phyloP scores from a whole-genome alignment of 371 early-diverging fungal genomes.

The Batkoa obscura region DNA sequence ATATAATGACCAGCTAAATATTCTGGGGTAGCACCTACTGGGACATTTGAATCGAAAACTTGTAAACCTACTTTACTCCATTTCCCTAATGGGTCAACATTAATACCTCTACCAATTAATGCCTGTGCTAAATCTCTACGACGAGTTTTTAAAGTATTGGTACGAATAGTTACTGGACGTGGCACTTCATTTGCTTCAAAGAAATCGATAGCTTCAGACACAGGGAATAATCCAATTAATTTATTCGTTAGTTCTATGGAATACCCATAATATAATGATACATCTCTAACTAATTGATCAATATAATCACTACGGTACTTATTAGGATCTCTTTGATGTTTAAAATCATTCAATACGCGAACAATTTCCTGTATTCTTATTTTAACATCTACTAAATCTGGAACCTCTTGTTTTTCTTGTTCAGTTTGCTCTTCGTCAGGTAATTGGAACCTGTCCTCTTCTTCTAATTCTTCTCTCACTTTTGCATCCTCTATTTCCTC shows the following conservation, averaged over 20 bases:
- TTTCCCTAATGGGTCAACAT: slow-evolving; percentile 93
- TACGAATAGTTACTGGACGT: slow-evolving; percentile 92
- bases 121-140: slow-evolving; percentile 90
- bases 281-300: slow-evolving; percentile 67
- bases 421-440: slow-evolving; percentile 54
- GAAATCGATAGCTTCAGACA: slow-evolving; percentile 88
- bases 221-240: slow-evolving; percentile 75
- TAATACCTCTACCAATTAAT: slow-evolving; percentile 90
- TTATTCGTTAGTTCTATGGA: slow-evolving; percentile 85
- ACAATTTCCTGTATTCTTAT: slow-evolving; percentile 79
- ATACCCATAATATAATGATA: slow-evolving; percentile 86
- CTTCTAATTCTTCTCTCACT: slow-evolving; percentile 17
- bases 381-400: slow-evolving; percentile 37
- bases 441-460: slow-evolving; percentile 48
- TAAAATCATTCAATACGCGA: slow-evolving; percentile 71
- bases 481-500: slow-evolving; percentile 4
- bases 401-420: slow-evolving; percentile 28
- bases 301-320: slow-evolving; percentile 68
- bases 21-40: slow-evolving; percentile 96
- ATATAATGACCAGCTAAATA: slow-evolving; percentile 99
- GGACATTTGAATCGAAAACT: slow-evolving; percentile 79
- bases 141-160: slow-evolving; percentile 91
- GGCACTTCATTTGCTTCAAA: slow-evolving; percentile 97
- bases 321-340: slow-evolving; percentile 51
- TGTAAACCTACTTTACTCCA: slow-evolving; percentile 83